Base-by-base conservation (phyloP, 768 basidiomycete species). In the Suillus spraguei region DNA sequence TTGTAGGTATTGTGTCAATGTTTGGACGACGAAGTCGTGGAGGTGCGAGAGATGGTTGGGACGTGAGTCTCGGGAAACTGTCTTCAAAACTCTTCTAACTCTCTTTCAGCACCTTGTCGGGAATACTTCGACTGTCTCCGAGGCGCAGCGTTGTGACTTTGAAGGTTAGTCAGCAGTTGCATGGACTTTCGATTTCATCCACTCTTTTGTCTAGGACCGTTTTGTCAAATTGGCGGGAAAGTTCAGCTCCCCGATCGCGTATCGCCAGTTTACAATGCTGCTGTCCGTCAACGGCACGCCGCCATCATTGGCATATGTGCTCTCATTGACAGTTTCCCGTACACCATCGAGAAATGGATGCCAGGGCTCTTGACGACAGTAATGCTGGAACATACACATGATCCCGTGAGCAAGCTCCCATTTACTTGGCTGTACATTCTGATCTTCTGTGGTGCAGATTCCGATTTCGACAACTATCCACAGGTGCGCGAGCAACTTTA, bases 321-420 rank as follows among this genome's bases (percentile, higher is more conserved):
- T 2, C 80, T 97, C n/a, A 86, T 97, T 39, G 92, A 95, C 67
- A 94, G 94, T 62, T 95, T 92, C 74, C 95, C 95, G 0, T 96
- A 95, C 75, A 94, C 93, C 2, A 89, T 96, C 28, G 95, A 95
- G 68, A 88, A 87, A 67, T 97, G 94, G 89, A 87, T 95, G 83
- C 93, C 95, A 0, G 87, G 88, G 54, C 82, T 97, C 50, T 78
- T 96, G 65, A 89, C 91, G 44, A 88, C 85, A 64, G 83, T 92
- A 22, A 80, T 95, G 61, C 89, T 88, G 11, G 90, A 92, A 68
- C 91, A 94, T 73, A 89, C 90, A 2, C 92, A 95, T 65, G 93
- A 95, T 71, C 95, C 95, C 14, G 88, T 89, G 65, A 44, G 39
- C 44, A 24, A 56, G n/a, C 4, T 1, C 20, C 38, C 39, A 53